Evolutionary conservation across 2,329 filamentous ascomycete species (phyloP).

Genomic region (Leptographium flavum): DNA sequence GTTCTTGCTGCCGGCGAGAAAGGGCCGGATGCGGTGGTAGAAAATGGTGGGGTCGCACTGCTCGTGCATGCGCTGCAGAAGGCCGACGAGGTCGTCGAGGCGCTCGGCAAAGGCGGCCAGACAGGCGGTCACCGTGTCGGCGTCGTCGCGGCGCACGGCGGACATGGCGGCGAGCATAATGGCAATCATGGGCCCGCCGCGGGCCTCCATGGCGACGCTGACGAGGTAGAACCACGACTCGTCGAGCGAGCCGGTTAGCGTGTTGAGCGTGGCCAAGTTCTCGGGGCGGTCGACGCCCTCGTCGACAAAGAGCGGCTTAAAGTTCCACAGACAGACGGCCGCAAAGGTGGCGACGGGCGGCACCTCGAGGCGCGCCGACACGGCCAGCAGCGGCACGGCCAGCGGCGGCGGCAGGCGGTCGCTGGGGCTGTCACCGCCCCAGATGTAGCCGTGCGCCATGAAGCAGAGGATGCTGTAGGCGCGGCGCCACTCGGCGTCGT

Average conservation of each 20-base stretch:
- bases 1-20: conserved; percentile 91
- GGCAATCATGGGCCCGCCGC: conserved; percentile 73
- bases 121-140: conserved; percentile 56
- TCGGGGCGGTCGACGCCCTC: conserved; percentile 72
- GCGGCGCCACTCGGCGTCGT: conserved; percentile 81
- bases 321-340: conserved; percentile 89
- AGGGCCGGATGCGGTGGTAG: conserved; percentile 91
- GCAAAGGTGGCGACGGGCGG: conserved; percentile 92
- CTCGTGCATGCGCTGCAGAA: conserved; percentile 86
- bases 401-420: conserved; percentile 70
- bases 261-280: conserved; percentile 76
- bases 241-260: conserved; percentile 86
- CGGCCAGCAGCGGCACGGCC: conserved; percentile 65
- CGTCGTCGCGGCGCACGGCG: conserved; percentile 60
- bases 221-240: conserved; percentile 99
- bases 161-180: conserved; percentile 79
- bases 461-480: conserved; percentile 85
- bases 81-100: conserved; percentile 64
- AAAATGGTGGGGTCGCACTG: conserved; percentile 90
- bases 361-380: conserved; percentile 68
- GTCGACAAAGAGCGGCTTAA: conserved; percentile 75
- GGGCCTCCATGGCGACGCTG: conserved; percentile 88
- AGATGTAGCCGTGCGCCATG: conserved; percentile 90
- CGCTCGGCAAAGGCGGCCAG: conserved; percentile 76
- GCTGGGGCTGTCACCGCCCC: conserved; percentile 69